These are phyloP conservation scores for Artomyces pyxidatus DNA, from an alignment of 768 basidiomycete genomes.

Conservation along the genomic window DNA sequence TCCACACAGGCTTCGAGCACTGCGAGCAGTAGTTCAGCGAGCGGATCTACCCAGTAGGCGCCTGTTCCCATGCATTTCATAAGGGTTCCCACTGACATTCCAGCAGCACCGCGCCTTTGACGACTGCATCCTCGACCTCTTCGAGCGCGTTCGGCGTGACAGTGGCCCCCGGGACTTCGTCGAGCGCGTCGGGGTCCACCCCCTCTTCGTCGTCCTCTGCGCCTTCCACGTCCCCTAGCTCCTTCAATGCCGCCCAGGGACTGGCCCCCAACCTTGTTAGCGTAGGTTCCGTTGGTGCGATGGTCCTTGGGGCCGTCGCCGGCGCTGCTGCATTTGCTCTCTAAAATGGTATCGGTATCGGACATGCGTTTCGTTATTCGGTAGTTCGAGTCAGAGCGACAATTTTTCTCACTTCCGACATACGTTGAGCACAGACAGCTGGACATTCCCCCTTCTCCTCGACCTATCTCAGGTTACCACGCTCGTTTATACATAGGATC, in stretches of 20 bases:
- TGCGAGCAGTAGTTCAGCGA: not conserved
- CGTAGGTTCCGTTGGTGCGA: not conserved
- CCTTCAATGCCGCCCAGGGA: not conserved
- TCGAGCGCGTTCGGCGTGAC: not conserved
- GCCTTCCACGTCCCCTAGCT: not conserved
- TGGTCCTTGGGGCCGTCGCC: constrained; percentile 2
- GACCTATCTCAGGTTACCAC: not conserved
- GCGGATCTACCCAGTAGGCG: not conserved
- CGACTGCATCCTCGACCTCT: not conserved
- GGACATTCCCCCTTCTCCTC: not conserved
- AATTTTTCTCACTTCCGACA: not conserved
- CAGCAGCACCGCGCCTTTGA: not conserved
- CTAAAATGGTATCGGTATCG: not conserved
- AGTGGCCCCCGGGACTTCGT: not conserved
- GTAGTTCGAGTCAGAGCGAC: not conserved
- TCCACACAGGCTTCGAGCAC: not conserved
- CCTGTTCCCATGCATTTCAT: too few species aligned
- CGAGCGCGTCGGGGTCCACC: not conserved
- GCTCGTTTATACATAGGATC: not conserved
- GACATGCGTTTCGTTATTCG: not conserved
- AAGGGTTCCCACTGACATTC: too few species aligned
- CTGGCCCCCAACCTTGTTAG: not conserved
- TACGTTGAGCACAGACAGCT: not conserved
- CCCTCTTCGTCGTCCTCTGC: not conserved
- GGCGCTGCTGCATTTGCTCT: not conserved